phyloP scores from a whole-genome alignment of 2,329 filamentous ascomycete species.

The Fusarium incarnatum region DNA sequence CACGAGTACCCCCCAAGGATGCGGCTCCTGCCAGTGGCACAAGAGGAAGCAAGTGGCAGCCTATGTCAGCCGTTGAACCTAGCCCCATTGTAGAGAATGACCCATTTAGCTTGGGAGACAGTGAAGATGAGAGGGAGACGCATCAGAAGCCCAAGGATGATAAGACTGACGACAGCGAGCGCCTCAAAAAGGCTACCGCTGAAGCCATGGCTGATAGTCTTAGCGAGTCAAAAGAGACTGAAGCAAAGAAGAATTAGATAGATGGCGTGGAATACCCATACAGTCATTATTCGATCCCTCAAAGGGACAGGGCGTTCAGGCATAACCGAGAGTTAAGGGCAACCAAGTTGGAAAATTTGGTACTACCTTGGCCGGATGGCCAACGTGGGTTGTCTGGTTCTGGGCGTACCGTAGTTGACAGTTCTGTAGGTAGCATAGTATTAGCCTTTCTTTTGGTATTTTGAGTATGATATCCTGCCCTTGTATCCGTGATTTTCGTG shows the following conservation, averaged over 20 bases:
- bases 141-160: constrained; percentile 66
- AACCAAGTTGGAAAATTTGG: constrained; percentile 20
- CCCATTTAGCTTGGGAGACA: constrained; percentile 95
- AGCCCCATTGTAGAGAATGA: constrained; percentile 90
- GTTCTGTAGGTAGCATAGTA: constrained; percentile 40
- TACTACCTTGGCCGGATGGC: constrained; percentile 6
- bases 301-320: not conserved
- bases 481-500: not conserved
- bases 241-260: constrained; percentile 52
- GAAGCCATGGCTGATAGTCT: constrained; percentile 70
- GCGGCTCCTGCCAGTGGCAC: constrained; percentile 57
- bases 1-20: constrained; percentile 66
- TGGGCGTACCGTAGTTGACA: constrained; percentile 21
- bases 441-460: constrained; percentile 41
- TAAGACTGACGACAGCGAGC: constrained; percentile 69
- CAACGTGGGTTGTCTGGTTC: constrained; percentile 22
- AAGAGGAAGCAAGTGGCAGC: constrained; percentile 97
- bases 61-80: constrained; percentile 83
- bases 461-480: not conserved
- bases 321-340: constrained; percentile 12
- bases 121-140: constrained; percentile 85
- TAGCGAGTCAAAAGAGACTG: constrained; percentile 54
- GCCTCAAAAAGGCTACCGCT: constrained; percentile 73
- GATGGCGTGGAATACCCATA: not conserved
- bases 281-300: not conserved